Evolutionary conservation across 306 rosid genomes (phyloP).

Genomic region (Begonia peltatifolia): DNA sequence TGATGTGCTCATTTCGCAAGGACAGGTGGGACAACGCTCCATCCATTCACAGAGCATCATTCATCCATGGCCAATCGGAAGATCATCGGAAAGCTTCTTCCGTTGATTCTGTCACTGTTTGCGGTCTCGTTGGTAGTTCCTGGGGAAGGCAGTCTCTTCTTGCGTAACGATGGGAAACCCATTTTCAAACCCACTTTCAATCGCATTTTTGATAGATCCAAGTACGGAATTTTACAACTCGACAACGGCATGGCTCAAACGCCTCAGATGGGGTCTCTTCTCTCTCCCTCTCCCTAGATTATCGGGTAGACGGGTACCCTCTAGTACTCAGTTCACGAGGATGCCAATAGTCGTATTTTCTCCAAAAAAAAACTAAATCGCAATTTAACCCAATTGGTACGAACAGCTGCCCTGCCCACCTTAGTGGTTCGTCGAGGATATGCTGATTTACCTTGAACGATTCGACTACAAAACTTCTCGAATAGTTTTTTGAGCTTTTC

Average conservation of each 20-base stretch:
- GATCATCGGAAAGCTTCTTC: constrained; percentile 9
- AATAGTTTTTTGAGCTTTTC: too few species aligned
- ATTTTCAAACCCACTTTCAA: constrained; percentile 32
- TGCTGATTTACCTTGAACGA: too few species aligned
- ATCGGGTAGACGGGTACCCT: background rate
- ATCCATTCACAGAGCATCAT: background rate
- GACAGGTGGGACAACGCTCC: too few species aligned
- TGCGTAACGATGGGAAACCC: constrained; percentile 33
- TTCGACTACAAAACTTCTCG: too few species aligned
- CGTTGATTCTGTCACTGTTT: constrained; percentile 17
- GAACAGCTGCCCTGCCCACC: too few species aligned
- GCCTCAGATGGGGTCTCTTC: constrained; percentile 89
- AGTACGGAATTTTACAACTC: constrained; percentile 55
- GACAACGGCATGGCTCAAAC: constrained; percentile 73
- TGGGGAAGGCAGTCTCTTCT: constrained; percentile 26
- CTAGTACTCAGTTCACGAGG: too few species aligned
- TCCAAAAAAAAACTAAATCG: too few species aligned
- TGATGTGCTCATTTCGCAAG: too few species aligned
- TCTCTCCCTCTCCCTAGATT: background rate
- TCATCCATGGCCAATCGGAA: constrained; percentile 31
- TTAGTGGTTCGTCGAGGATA: too few species aligned
- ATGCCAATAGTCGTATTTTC: too few species aligned
- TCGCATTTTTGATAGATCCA: constrained; percentile 60
- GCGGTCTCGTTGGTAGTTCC: constrained; percentile 19
- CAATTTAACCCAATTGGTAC: too few species aligned